phyloP scores from a whole-genome alignment of 768 basidiomycete species.

The Coprinopsis sp. region DNA sequence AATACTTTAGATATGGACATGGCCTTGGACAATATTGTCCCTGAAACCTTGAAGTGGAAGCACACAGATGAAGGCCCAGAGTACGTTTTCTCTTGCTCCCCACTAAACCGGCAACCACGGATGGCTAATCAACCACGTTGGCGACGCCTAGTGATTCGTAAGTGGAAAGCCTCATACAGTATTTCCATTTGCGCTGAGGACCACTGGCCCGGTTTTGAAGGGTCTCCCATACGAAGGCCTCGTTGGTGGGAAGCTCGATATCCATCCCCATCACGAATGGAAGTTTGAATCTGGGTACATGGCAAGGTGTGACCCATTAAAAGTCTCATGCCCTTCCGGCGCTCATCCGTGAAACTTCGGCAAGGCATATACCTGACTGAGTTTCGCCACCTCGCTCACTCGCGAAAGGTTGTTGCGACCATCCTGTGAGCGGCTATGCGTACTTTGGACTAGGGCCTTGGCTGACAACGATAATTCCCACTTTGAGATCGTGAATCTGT shows the following conservation, averaged over 20 bases:
- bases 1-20: slow-evolving; percentile 79
- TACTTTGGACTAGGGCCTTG: too few species aligned
- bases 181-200: background rate
- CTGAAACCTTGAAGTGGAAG: slow-evolving; percentile 74
- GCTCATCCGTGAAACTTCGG: background rate
- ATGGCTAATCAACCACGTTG: background rate
- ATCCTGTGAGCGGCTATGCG: slow-evolving; percentile 50
- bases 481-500: too few species aligned
- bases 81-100: slow-evolving; percentile 39
- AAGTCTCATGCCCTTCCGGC: background rate
- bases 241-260: slow-evolving; percentile 78
- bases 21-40: slow-evolving; percentile 86
- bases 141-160: slow-evolving; percentile 63
- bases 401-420: slow-evolving; percentile 72
- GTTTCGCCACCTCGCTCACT: slow-evolving; percentile 66
- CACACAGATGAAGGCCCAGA: slow-evolving; percentile 93
- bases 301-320: slow-evolving; percentile 65
- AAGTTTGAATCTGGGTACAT: slow-evolving; percentile 77
- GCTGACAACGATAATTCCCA: too few species aligned
- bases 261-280: slow-evolving; percentile 81
- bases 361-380: slow-evolving; percentile 84
- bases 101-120: slow-evolving; percentile 1
- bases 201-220: slow-evolving; percentile 34
- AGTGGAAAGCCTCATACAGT: slow-evolving; percentile 22
- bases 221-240: slow-evolving; percentile 88